Base-by-base conservation (phyloP, 1,284 basidiomycete genomes). In the Pseudozyma tsukubaensis region DNA sequence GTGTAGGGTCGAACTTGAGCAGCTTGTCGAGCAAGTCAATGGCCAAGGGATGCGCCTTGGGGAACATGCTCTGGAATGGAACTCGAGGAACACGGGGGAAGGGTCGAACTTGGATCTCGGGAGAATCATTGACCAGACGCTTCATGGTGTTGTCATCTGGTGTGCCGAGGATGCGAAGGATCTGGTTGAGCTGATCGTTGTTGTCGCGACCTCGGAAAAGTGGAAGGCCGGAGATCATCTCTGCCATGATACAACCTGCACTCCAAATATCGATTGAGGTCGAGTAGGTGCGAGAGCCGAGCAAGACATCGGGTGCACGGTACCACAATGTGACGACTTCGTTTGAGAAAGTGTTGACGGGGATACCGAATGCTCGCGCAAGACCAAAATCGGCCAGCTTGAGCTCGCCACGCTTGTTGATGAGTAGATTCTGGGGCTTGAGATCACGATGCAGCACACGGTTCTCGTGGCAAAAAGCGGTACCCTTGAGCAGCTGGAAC, bases 241-340 rank as follows among this genome's bases (percentile, higher is more conserved):
- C 86, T 16, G 96, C 96, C 85, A 99, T 97, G 83, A 99, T 99
- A 84, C 97, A 99, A 8, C 97, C 97, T 61, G 95, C 97, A 7
- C 93, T 96, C 97, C 97, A 99, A 70, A 99, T 94, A 86, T 99
- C 97, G 83, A 99, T 98, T 19, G 93, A 96, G 3, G 97, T 99
- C 84, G 92, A 95, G 86, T 99, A 99, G 56, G 96, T 98, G 58
- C 97, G 89, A 42, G 94, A 97, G 54, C 97, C 97, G 69, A 99
- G 90, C 16, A 99, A 89, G 45, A 99, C 97, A 83, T 99, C 97
- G 1, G 97, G 97, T 0, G 97, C 96, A 59, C 97, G 93, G 86
- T 99, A 99, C 97, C 97, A 99, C 13, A 99, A 88, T 6, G 97
- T 99, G 34, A 99, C 97, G 40, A 84, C 83, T 55, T 84, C 83